Evolutionary conservation across 1,284 basidiomycete species (phyloP).

Genomic region (Polyporus tsugae): DNA sequence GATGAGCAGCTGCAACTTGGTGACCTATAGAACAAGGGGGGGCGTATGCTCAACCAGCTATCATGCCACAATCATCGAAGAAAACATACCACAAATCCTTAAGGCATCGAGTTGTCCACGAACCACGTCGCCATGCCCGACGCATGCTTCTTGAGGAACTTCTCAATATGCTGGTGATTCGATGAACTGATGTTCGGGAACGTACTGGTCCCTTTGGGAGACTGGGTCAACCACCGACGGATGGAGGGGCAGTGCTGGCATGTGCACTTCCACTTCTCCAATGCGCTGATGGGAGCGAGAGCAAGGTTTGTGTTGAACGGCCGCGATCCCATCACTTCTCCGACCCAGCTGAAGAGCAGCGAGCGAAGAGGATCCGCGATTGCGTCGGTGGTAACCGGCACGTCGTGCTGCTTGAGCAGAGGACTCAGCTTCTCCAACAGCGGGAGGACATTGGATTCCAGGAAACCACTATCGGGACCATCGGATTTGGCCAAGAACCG

Average conservation of each 20-base stretch:
- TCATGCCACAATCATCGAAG: not conserved
- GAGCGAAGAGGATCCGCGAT: not conserved
- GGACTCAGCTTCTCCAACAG: not conserved
- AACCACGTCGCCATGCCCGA: not conserved
- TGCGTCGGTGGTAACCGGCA: not conserved
- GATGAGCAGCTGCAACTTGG: not conserved
- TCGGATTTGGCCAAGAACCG: not conserved
- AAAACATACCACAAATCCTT: not conserved
- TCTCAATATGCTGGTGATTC: not conserved
- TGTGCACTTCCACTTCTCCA: not conserved
- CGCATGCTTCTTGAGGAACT: conserved; percentile 1
- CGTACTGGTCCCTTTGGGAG: not conserved
- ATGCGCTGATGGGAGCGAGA: not conserved
- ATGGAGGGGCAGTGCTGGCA: not conserved
- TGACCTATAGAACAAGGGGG: not conserved
- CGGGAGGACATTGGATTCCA: not conserved
- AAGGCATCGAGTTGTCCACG: not conserved
- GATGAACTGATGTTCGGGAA: not conserved
- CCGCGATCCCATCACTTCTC: not conserved
- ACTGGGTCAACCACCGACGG: not conserved
- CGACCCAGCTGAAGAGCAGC: not conserved
- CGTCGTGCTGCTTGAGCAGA: not conserved
- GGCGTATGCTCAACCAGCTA: not conserved
- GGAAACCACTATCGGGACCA: not conserved
- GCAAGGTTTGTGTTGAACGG: not conserved